Base-by-base conservation (phyloP, 2,329 filamentous ascomycete species). In the Amauroascus verrucosus region DNA sequence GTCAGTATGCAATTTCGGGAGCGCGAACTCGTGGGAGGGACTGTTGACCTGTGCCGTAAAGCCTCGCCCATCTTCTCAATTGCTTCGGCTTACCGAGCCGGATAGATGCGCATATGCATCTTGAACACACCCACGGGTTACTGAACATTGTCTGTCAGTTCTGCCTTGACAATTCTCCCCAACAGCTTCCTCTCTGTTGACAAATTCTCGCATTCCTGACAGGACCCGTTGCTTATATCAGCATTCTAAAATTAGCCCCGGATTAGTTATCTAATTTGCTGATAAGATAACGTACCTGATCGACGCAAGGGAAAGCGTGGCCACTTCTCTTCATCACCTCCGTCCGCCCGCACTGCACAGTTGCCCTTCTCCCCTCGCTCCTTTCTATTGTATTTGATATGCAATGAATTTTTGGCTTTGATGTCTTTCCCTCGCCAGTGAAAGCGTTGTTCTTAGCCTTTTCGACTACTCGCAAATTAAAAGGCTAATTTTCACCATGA, bases 81-180 rank as follows among this genome's bases (percentile, higher is more conserved):
- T 61, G 60, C 20, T 51, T 62, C 53, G 62, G 65, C 49, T 60
- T 52, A 50, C 65, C 51, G 48, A 67, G 63, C 56, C 66, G 67
- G 57, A 62, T 57, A 56, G 69, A 62, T 52, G 69, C 69, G 57
- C 64, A 64, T 51, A 77, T 62, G 63, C 73, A 76, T 65, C 65
- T 68, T 63, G 72, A 70, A 62, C 75, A 78, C 65, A 72, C 65
- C 72, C 72, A 75, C 28, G 66, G 63, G 30, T 62, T 59, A 54
- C 62, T 62, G 49, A 68, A 62, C 73, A 75, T 75, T 56, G 59
- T 59, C 56, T 33, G n/a, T 35, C 26, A 16, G 9, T 35, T 28
- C 18, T 37, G 32, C 18, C 40, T 11, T 35, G 8, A 28, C 41
- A 28, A 24, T 26, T 14, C 30, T 24, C 45, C 1, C 28, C 8